Percentiles rank a stretch among this genome's conserved stretches.
Conservation (phyloP, 2,329 filamentous ascomycete species). For the Paecilomyces niveus region DNA sequence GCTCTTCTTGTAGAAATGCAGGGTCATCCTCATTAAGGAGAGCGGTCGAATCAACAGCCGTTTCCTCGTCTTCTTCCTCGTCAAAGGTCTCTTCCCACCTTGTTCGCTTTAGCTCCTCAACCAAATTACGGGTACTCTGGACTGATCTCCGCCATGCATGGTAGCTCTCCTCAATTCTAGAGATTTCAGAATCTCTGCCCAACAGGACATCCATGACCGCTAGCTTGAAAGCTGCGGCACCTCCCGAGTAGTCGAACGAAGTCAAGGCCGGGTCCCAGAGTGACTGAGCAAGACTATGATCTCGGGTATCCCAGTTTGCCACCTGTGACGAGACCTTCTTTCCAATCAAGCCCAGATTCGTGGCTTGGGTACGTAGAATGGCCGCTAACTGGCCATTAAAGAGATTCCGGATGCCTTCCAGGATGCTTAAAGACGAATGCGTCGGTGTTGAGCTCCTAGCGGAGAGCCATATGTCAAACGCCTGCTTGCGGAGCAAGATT, state of each 20-base stretch:
- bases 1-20: constrained; percentile 51
- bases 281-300: constrained; percentile 44
- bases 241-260: constrained; percentile 58
- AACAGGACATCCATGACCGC: constrained; percentile 63
- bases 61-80: constrained; percentile 33
- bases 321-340: constrained; percentile 57
- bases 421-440: constrained; percentile 52
- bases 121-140: constrained; percentile 37
- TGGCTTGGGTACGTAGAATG: constrained; percentile 57
- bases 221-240: constrained; percentile 61
- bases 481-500: constrained; percentile 60
- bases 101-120: constrained; percentile 26
- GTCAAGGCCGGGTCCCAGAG: constrained; percentile 64
- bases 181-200: constrained; percentile 63
- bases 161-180: constrained; percentile 57
- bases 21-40: constrained; percentile 68
- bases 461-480: constrained; percentile 69
- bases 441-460: constrained; percentile 54
- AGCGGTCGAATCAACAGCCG: constrained; percentile 23
- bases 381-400: constrained; percentile 62
- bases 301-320: constrained; percentile 51
- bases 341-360: constrained; percentile 58
- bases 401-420: constrained; percentile 59
- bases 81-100: constrained; percentile 33
- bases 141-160: constrained; percentile 67